Evolutionary conservation across 2,329 filamentous ascomycete genomes (phyloP).

Genomic region (Exophiala phaeomuriformis): DNA sequence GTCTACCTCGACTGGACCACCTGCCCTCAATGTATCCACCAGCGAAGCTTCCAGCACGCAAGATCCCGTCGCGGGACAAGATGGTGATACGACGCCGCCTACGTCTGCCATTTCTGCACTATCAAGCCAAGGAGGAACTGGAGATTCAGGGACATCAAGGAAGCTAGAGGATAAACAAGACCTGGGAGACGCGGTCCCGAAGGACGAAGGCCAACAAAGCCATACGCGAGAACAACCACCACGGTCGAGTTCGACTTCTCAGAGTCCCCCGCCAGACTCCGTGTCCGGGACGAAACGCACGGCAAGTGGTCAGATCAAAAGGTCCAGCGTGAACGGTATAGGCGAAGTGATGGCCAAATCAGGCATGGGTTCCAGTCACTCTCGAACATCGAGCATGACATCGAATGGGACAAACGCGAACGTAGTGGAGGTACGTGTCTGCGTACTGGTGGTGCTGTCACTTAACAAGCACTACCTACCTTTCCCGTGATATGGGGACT

Average conservation of each 20-base stretch:
- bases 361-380: slow-evolving; percentile 5
- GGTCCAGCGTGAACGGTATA: slow-evolving; percentile 16
- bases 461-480: neutral
- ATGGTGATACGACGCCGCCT: slow-evolving; percentile 13
- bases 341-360: slow-evolving; percentile 11
- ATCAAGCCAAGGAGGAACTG: slow-evolving; percentile 13
- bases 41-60: slow-evolving; percentile 9
- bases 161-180: slow-evolving; percentile 4
- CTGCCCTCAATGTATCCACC: slow-evolving; percentile 13
- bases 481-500: neutral
- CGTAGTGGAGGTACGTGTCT: slow-evolving; percentile 18
- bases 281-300: slow-evolving; percentile 21
- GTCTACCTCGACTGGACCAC: slow-evolving; percentile 1
- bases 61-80: slow-evolving; percentile 4
- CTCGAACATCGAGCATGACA: slow-evolving; percentile 15
- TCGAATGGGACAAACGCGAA: slow-evolving; percentile 18
- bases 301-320: slow-evolving; percentile 22
- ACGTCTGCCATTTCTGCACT: slow-evolving; percentile 21
- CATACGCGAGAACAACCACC: neutral
- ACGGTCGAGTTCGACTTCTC: slow-evolving; percentile 8
- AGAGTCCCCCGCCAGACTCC: slow-evolving; percentile 12
- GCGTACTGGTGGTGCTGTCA: neutral
- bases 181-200: neutral
- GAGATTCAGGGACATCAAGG: slow-evolving; percentile 3
- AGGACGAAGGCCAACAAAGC: neutral